phyloP scores from a whole-genome alignment of 768 basidiomycete genomes.

The Pulveroboletus frians region DNA sequence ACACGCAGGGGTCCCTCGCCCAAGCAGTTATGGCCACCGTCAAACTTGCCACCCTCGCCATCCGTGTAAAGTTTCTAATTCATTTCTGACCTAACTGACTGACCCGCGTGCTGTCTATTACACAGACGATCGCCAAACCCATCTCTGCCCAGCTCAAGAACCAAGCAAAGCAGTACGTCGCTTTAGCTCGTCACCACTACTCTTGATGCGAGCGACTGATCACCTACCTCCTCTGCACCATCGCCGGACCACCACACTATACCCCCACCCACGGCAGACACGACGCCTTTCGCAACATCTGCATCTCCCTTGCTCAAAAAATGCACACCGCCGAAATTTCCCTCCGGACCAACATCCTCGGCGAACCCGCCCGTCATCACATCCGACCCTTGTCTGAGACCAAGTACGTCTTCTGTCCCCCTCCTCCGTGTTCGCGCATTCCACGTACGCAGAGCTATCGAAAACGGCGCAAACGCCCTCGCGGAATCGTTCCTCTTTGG shows the following conservation, averaged over 20 bases:
- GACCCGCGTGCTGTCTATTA: too few relatives aligned
- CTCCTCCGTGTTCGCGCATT: fast-evolving
- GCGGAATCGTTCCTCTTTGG: constrained; percentile 82
- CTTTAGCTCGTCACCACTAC: background rate
- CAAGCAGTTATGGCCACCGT: background rate
- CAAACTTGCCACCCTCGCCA: constrained; percentile 45
- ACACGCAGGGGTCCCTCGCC: too few relatives aligned
- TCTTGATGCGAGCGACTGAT: background rate
- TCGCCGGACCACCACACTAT: background rate
- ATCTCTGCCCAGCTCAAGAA: constrained; percentile 63
- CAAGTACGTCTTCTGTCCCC: constrained; percentile 38
- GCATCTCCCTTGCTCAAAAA: constrained; percentile 67
- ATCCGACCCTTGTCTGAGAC: constrained; percentile 75
- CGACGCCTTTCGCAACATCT: constrained; percentile 63
- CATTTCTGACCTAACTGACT: too few relatives aligned
- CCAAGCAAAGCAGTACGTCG: constrained; percentile 65
- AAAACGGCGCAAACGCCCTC: constrained; percentile 78
- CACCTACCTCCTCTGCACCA: background rate
- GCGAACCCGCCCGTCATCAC: constrained; percentile 61
- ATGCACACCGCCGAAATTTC: constrained; percentile 72
- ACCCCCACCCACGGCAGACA: constrained; percentile 36
- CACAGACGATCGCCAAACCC: constrained; percentile 79
- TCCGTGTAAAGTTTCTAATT: constrained; percentile 47
- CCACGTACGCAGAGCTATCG: constrained; percentile 55
- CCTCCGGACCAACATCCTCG: constrained; percentile 70